phyloP scores from a whole-genome alignment of 495 filamentous ascomycete species.

The Penicillium atrosanguineum region DNA sequence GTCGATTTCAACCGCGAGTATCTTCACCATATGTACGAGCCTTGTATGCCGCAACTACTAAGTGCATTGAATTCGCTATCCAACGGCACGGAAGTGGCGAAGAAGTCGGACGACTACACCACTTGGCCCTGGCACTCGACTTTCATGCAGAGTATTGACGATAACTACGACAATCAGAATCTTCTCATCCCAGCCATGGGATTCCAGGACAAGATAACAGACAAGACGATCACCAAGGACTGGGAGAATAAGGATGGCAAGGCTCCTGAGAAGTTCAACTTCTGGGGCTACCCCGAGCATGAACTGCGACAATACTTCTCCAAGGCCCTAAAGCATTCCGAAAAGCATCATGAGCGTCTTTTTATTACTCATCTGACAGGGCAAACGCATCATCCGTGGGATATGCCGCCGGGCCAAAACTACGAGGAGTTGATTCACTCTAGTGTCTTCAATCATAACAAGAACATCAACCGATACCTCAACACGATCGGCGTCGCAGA shows the following conservation, averaged over 20 bases:
- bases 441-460: slow-evolving; percentile 15
- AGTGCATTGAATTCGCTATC: slow-evolving; percentile 27
- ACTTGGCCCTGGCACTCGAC: slow-evolving; percentile 30
- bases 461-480: slow-evolving; percentile 33
- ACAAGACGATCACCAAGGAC: slow-evolving; percentile 30
- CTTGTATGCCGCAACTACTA: slow-evolving; percentile 41
- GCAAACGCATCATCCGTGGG: slow-evolving; percentile 43
- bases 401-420: slow-evolving; percentile 30
- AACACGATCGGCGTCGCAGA: slow-evolving; percentile 41
- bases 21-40: slow-evolving; percentile 40
- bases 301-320: slow-evolving; percentile 36
- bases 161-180: slow-evolving; percentile 22
- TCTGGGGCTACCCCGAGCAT: slow-evolving; percentile 43
- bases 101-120: slow-evolving; percentile 15
- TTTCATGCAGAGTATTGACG: slow-evolving; percentile 35
- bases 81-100: slow-evolving; percentile 21
- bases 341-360: slow-evolving; percentile 34
- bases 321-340: slow-evolving; percentile 32
- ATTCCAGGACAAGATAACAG: slow-evolving; percentile 29
- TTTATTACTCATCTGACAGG: slow-evolving; percentile 44
- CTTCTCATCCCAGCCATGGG: slow-evolving; percentile 28
- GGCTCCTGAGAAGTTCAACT: slow-evolving; percentile 31
- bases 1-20: slow-evolving; percentile 42
- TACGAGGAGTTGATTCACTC: slow-evolving; percentile 29
- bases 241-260: slow-evolving; percentile 18